Base-by-base conservation (phyloP, 176 grass and related monocot species). In the Themeda triandra region DNA sequence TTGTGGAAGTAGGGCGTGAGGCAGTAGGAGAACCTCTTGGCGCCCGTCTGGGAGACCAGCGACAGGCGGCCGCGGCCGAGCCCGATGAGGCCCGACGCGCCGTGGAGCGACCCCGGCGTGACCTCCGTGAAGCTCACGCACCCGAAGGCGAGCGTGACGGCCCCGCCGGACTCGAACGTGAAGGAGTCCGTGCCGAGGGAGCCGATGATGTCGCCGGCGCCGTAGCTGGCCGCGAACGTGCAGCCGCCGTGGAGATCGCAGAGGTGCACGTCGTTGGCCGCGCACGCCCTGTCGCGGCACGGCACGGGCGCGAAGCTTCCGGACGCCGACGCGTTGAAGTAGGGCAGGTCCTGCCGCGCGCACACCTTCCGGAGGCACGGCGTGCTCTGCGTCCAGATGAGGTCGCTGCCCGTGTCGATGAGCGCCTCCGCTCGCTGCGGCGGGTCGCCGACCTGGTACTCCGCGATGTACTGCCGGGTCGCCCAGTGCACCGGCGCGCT, bases 361-460 rank as follows among this genome's bases (percentile, higher is more conserved):
- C 76, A 80, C 2, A 0, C 8, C 11, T 6, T 45, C 0, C 29
- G 64, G 83, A 93, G 78, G 86, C 93, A 95, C 23, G 87, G 25
- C 10, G 63, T 7, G 78, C 79, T 92, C 80, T 95, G 92, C 32
- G 92, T 95, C 92, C 92, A 95, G 66, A 88, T 88, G 69, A 92
- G 75, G 49, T 86, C 49, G 64, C 91, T 92, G 10, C 83, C 87
- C 17, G 78, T 83, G 39, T 92, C 90, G 39, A 92, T 31, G 18
- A 85, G 6, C 7, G 73, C 64, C 83, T 29, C 56, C 3, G 11
- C 67, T 80, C n/a, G n/a, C n/a, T n/a, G 68, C 40, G 56, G 84
- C 15, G 67, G 84, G 54, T 63, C 29, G 56, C 67, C 76, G 40
- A 86, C 62, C 10, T 17, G 30, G 67, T 80, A 80, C 67, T 80